phyloP scores from a whole-genome alignment of 2,329 filamentous ascomycete genomes.

The Fusarium graminum region DNA sequence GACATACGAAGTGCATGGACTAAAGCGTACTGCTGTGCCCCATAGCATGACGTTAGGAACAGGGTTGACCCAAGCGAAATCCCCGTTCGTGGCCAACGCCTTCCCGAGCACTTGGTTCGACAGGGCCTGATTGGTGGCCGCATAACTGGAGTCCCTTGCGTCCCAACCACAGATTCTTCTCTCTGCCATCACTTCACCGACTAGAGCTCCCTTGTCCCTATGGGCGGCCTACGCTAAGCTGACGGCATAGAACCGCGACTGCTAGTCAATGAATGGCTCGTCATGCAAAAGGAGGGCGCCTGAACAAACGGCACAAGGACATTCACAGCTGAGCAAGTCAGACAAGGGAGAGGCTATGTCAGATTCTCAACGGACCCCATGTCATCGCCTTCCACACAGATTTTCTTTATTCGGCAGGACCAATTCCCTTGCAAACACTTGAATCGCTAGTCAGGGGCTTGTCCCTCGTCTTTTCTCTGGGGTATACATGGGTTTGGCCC shows the following conservation, averaged over 20 bases:
- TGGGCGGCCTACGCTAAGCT: slow-evolving; percentile 48
- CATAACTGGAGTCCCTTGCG: slow-evolving; percentile 29
- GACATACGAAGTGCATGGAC: slow-evolving; percentile 7
- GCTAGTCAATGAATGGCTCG: slow-evolving; percentile 34
- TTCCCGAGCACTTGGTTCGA: slow-evolving; percentile 45
- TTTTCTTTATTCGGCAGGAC: slow-evolving; percentile 17
- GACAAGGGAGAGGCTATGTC: slow-evolving; percentile 1
- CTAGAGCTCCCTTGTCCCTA: slow-evolving; percentile 41
- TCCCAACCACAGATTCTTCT: slow-evolving; percentile 37
- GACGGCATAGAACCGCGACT: slow-evolving; percentile 28
- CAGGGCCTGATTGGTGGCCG: slow-evolving; percentile 50
- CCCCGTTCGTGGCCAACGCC: slow-evolving; percentile 39
- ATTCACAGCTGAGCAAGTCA: slow-evolving; percentile 40
- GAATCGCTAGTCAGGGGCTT: slow-evolving; percentile 47
- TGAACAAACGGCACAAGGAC: slow-evolving; percentile 23
- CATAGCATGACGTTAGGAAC: slow-evolving; percentile 36
- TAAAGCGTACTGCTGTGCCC: slow-evolving; percentile 6
- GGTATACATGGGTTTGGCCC: slow-evolving; percentile 39
- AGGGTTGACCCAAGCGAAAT: slow-evolving; percentile 27
- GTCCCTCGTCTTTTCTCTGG: slow-evolving; percentile 38
- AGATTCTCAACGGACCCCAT: slow-evolving; percentile 10
- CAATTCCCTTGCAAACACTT: slow-evolving; percentile 31
- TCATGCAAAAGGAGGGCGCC: slow-evolving; percentile 18
- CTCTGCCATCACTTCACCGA: slow-evolving; percentile 38
- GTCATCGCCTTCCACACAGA: slow-evolving; percentile 15